These are phyloP conservation scores for Nannochloropsis oceanica DNA, from an alignment of 108 stramenopile genomes.

Conservation along the genomic window DNA sequence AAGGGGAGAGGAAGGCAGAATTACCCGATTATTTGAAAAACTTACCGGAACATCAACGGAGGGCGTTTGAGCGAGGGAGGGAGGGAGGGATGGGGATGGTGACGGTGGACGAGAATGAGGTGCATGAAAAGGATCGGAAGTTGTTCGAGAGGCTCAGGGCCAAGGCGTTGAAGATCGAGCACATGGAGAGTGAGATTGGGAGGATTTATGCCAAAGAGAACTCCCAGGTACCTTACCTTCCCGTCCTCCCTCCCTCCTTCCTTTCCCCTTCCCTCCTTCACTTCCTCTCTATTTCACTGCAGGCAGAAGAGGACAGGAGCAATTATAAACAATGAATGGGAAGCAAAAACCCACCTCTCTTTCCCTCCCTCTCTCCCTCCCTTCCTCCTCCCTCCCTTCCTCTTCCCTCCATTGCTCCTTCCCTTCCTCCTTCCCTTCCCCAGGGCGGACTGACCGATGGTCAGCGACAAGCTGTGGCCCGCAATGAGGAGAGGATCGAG, in stretches of 20 bases:
- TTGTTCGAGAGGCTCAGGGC: constrained; percentile 12
- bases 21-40: constrained; percentile 24
- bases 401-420: no score
- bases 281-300: no score
- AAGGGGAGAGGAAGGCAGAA: constrained; percentile 9
- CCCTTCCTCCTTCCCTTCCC: no score
- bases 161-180: constrained; percentile 14
- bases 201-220: constrained; percentile 23
- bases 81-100: background rate
- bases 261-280: no score
- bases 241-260: no score
- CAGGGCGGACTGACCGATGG: background rate
- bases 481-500: constrained; percentile 5
- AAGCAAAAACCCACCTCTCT: background rate
- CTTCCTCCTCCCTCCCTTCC: background rate
- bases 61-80: background rate
- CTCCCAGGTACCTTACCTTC: background rate
- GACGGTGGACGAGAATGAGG: background rate
- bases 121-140: constrained; percentile 18
- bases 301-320: background rate
- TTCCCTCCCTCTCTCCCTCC: background rate
- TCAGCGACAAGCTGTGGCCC: constrained; percentile 2
- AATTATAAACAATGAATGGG: background rate
- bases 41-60: background rate
- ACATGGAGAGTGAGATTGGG: constrained; percentile 18